These are phyloP conservation scores for Lactifluus subvellereus DNA, from an alignment of 768 basidiomycete species.

Conservation along the genomic window DNA sequence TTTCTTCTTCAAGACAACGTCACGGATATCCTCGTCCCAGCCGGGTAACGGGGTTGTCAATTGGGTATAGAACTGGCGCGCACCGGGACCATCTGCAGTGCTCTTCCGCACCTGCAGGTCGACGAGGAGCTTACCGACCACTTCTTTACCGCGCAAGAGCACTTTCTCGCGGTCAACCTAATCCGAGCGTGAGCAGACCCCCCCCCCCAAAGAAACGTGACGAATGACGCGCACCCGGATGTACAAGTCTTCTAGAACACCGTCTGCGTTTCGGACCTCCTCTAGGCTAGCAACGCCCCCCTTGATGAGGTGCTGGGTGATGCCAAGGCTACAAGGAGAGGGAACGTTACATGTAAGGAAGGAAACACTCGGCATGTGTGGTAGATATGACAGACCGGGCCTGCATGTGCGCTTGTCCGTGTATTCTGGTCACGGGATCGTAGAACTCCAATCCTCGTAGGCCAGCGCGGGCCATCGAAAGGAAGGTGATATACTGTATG, in stretches of 20 bases:
- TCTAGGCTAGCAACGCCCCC: slow-evolving; percentile 66
- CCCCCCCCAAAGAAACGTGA: background rate
- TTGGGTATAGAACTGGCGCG: slow-evolving; percentile 72
- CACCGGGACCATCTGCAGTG: slow-evolving; percentile 75
- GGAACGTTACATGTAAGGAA: background rate
- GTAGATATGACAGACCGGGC: slow-evolving; percentile 51
- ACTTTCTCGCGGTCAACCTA: slow-evolving; percentile 71
- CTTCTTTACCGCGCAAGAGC: slow-evolving; percentile 56
- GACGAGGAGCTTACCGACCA: slow-evolving; percentile 67
- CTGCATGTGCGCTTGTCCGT: slow-evolving; percentile 89
- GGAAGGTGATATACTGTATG: slow-evolving; percentile 74
- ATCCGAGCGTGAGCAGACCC: background rate
- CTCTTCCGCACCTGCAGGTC: slow-evolving; percentile 82
- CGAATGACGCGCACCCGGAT: slow-evolving; percentile 43
- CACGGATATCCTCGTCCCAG: slow-evolving; percentile 71
- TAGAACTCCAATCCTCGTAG: slow-evolving; percentile 77
- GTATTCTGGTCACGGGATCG: slow-evolving; percentile 73
- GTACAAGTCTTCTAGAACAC: slow-evolving; percentile 60
- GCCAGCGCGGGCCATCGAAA: slow-evolving; percentile 83
- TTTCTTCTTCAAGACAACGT: slow-evolving; percentile 76
- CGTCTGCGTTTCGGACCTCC: slow-evolving; percentile 53
- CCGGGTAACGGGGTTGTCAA: slow-evolving; percentile 66
- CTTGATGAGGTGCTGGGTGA: slow-evolving; percentile 71
- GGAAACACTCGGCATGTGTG: background rate
- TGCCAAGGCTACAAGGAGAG: slow-evolving; percentile 54